Evolutionary conservation across 208 protist genomes (phyloP), one percentile per base, ranked within the genome.

Genomic region (Trypanosoma theileri): DNA sequence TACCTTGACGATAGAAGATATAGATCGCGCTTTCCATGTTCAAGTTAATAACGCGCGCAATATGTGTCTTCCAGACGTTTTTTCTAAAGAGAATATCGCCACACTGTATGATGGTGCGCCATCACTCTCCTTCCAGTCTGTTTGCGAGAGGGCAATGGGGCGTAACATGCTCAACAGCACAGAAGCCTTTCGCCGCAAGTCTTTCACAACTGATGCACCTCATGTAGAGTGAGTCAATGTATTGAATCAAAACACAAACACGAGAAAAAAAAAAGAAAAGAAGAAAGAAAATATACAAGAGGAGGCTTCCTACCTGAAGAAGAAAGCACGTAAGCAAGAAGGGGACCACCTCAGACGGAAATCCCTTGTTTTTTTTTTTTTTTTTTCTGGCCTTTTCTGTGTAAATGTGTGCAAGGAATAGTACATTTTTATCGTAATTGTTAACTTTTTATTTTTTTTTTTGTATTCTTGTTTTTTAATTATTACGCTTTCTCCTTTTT

Each of bases 91-190:
- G 28, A 84, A 93, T 58, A 73, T 94, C 21, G 71, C 74, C 9
- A 68, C 78, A 9, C 80, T 96, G 22, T 86, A 88, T 26, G 74
- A 71, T 19, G 80, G 54, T 14, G 46, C 70, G 0, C 28, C 44
- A 6, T 66, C 57, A 35, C 56, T 91, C 35, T 66, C 85, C 13
- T 94, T 94, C 68, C 58, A 79, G 19, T 80, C 85, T 14, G 79
- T 85, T 4, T 93, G 91, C 61, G 70, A 68, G 19, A 72, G 61
- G 13, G 74, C 79, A 9, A 88, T 94, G 59, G 91, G 91, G 14
- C 79, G 91, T 0, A 85, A 82, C 74, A 85, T 96, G 78, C 74
- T 96, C 48, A 96, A 96, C 73, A 67, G 74, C 50, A 73, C 81
- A 3, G 71, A 81, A 31, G 66, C 80, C n/a, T 92, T 91, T 71